phyloP scores from a whole-genome alignment of 2,329 filamentous ascomycete species.

The Hortaea sp. region DNA sequence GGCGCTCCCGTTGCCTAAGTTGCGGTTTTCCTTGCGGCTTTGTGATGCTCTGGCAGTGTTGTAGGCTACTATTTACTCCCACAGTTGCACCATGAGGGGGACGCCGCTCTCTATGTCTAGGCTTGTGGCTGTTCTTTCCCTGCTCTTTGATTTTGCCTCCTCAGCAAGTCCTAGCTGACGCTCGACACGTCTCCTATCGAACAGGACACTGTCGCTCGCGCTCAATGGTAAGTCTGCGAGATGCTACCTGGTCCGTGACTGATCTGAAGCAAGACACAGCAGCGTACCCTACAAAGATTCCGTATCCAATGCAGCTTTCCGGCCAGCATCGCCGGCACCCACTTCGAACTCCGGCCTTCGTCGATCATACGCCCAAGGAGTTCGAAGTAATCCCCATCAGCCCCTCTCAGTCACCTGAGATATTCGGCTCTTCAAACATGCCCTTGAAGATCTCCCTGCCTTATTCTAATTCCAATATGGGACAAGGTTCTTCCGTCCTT shows the following conservation, averaged over 20 bases:
- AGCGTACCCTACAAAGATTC: slow-evolving; percentile 12
- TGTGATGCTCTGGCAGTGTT: slow-evolving; percentile 9
- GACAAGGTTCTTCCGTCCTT: slow-evolving; percentile 15
- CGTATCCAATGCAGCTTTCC: slow-evolving; percentile 26
- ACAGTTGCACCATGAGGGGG: slow-evolving; percentile 11
- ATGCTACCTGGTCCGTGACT: slow-evolving; percentile 5
- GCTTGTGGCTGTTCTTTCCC: not conserved
- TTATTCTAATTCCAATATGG: slow-evolving; percentile 19
- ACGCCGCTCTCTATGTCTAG: not conserved
- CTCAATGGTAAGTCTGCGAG: slow-evolving; percentile 2
- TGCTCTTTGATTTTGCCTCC: no score
- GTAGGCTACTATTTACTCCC: slow-evolving; percentile 9
- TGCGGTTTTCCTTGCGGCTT: slow-evolving; percentile 19
- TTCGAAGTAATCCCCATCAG: slow-evolving; percentile 18
- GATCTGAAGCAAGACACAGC: slow-evolving; percentile 13
- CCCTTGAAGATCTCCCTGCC: slow-evolving; percentile 12
- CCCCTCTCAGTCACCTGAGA: slow-evolving; percentile 21
- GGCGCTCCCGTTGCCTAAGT: slow-evolving; percentile 5
- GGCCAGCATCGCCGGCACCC: slow-evolving; percentile 18
- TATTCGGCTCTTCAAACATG: slow-evolving; percentile 10
- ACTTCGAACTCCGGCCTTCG: slow-evolving; percentile 15
- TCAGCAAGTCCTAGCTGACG: no score
- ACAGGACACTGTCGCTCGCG: not conserved
- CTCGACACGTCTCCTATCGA: no score
- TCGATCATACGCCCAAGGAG: slow-evolving; percentile 25